phyloP scores from a whole-genome alignment of 78 protist genomes.

The Isochrysis galbana region DNA sequence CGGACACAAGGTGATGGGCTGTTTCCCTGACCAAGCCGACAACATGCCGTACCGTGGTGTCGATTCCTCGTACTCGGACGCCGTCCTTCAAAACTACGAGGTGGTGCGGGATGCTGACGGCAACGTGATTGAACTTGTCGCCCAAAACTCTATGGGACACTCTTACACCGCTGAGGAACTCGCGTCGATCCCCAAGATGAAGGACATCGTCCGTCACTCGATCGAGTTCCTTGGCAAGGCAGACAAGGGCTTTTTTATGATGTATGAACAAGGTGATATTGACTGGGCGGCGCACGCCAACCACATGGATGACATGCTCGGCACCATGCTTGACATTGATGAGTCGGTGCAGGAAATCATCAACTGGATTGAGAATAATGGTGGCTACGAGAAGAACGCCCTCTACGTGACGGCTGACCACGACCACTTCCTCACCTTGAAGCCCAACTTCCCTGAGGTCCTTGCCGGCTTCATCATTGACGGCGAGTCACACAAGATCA shows the following conservation, averaged over 20 bases:
- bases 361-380: not conserved
- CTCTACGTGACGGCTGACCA: not conserved
- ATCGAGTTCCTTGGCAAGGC: not conserved
- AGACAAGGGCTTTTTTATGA: not conserved
- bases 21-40: not conserved
- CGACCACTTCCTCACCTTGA: not conserved
- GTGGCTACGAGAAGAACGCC: not conserved
- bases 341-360: not conserved
- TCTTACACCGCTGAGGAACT: not conserved
- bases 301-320: not conserved
- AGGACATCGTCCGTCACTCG: not conserved
- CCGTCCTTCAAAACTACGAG: not conserved
- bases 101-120: not conserved
- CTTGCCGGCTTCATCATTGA: not conserved
- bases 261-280: not conserved
- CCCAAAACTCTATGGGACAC: not conserved
- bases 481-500: not conserved
- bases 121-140: not conserved
- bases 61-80: not conserved
- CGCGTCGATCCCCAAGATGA: not conserved
- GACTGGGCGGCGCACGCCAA: constrained; percentile 1
- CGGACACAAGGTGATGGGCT: not conserved
- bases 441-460: not conserved
- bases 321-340: not conserved
- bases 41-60: not conserved